These are phyloP conservation scores for Pleoardoris graminearum DNA, from an alignment of 2,329 filamentous ascomycete genomes.

Conservation along the genomic window DNA sequence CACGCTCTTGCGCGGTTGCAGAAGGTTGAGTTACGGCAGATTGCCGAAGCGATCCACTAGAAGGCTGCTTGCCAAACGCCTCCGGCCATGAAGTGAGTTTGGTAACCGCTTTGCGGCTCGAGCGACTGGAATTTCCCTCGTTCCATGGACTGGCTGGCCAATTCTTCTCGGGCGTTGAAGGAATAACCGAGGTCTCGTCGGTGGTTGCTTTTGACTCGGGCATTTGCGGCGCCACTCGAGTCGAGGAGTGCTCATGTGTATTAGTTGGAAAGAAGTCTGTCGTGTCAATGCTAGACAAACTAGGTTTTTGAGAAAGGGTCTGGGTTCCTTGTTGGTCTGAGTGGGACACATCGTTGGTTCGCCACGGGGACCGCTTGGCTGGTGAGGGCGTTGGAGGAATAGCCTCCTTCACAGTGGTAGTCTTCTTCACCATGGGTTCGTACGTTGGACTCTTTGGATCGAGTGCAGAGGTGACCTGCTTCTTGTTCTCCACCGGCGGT, in stretches of 20 bases:
- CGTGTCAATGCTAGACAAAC: conserved; percentile 46
- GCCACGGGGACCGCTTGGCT: conserved; percentile 35
- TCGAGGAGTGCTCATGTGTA: conserved; percentile 47
- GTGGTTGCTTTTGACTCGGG: conserved; percentile 17
- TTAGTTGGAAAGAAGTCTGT: conserved; percentile 49
- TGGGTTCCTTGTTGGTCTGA: conserved; percentile 20
- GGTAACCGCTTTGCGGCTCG: conserved; percentile 22
- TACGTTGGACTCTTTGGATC: conserved; percentile 48
- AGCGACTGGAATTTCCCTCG: conserved; percentile 25
- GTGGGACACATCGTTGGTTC: conserved; percentile 21
- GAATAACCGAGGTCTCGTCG: conserved; percentile 22
- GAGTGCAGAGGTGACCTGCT: conserved; percentile 31
- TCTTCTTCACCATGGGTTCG: conserved; percentile 34
- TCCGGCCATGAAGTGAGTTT: conserved; percentile 40
- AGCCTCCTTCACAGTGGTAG: conserved; percentile 14
- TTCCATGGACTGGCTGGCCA: conserved; percentile 45
- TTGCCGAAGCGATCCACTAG: conserved; percentile 23
- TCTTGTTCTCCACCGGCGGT: conserved; percentile 35
- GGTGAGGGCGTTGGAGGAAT: conserved; percentile 40
- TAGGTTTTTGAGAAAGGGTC: conserved; percentile 38
- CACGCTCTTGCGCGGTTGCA: conserved; percentile 10
- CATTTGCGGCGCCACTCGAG: conserved; percentile 31
- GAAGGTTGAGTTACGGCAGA: conserved; percentile 10
- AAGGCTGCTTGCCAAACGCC: conserved; percentile 31
- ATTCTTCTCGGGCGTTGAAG: conserved; percentile 42